Evolutionary conservation across 1,284 basidiomycete species (phyloP).

Genomic region (Xanthoconium separans): DNA sequence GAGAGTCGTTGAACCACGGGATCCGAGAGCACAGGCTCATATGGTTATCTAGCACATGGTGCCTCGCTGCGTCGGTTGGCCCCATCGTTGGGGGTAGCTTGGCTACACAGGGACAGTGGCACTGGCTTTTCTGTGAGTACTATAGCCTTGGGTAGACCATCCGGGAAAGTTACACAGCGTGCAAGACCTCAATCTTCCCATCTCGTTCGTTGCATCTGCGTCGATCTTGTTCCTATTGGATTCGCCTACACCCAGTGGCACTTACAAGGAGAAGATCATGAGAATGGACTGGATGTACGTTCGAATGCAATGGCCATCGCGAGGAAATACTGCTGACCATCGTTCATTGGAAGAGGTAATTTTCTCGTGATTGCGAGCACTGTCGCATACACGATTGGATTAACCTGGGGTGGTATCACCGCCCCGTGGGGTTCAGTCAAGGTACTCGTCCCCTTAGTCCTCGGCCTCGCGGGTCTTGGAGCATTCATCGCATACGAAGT

Average conservation of each 20-base stretch:
- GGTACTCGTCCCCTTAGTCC: slow-evolving; percentile 13
- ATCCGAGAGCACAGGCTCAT: not conserved
- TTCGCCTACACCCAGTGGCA: slow-evolving; percentile 8
- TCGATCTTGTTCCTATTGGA: slow-evolving; percentile 9
- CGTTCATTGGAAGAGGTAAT: slow-evolving; percentile 9
- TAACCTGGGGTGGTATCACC: slow-evolving; percentile 18
- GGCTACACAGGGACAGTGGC: slow-evolving; percentile 36
- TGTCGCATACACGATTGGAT: slow-evolving; percentile 3
- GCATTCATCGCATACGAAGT: slow-evolving; percentile 7
- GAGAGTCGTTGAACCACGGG: no score
- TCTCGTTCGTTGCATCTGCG: slow-evolving; percentile 8
- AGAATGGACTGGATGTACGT: slow-evolving; percentile 18
- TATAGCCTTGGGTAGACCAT: not conserved
- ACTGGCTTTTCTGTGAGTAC: slow-evolving; percentile 40
- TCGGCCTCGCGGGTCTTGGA: slow-evolving; percentile 13
- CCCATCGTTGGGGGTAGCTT: slow-evolving; percentile 40
- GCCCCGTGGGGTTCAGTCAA: slow-evolving; percentile 12
- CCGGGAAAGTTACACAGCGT: not conserved
- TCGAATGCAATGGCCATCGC: not conserved
- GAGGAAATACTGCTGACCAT: not conserved
- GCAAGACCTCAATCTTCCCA: slow-evolving; percentile 21
- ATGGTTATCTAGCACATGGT: slow-evolving; percentile 9
- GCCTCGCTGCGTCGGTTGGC: slow-evolving; percentile 27
- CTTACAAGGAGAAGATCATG: slow-evolving; percentile 1
- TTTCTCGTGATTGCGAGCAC: slow-evolving; percentile 17